These are phyloP conservation scores for Leccinum solheimii DNA, from an alignment of 1,284 basidiomycete genomes.

Conservation along the genomic window DNA sequence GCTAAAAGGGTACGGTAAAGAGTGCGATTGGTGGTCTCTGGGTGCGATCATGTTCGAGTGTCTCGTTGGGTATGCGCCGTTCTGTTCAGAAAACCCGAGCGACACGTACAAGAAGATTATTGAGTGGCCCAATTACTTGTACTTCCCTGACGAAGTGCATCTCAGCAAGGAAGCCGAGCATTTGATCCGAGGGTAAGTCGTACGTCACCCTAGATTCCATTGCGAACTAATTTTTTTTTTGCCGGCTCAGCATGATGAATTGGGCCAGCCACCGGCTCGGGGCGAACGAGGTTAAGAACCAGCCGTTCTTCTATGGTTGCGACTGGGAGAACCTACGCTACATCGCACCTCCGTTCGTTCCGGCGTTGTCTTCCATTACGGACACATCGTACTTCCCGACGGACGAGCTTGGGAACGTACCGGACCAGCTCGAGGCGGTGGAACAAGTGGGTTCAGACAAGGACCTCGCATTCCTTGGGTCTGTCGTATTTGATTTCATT, in stretches of 20 bases:
- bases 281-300: constrained; percentile 88
- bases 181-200: constrained; percentile 73
- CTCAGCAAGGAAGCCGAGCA: constrained; percentile 92
- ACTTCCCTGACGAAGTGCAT: constrained; percentile 96
- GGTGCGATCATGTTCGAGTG: constrained; percentile 99
- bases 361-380: constrained; percentile 87
- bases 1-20: constrained; percentile 96
- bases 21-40: constrained; percentile 98
- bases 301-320: constrained; percentile 96
- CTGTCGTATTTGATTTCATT: constrained; percentile 31
- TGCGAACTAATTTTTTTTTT: constrained; percentile 6
- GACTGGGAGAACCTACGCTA: constrained; percentile 91
- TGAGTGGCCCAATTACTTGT: constrained; percentile 89
- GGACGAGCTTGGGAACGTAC: constrained; percentile 87
- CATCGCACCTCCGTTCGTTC: constrained; percentile 96
- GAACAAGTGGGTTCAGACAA: constrained; percentile 79
- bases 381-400: constrained; percentile 98
- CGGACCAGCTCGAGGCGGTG: constrained; percentile 69
- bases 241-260: constrained; percentile 69
- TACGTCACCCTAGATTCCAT: neutral
- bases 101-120: constrained; percentile 99
- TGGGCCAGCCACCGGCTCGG: constrained; percentile 79
- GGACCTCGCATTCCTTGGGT: constrained; percentile 92
- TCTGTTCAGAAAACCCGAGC: constrained; percentile 96
- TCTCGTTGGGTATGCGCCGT: constrained; percentile 95